Percentiles rank a stretch among this genome's conserved stretches.
phyloP scores from a whole-genome alignment of 805 yeast species.

The Scheffersomyces coipomensis region DNA sequence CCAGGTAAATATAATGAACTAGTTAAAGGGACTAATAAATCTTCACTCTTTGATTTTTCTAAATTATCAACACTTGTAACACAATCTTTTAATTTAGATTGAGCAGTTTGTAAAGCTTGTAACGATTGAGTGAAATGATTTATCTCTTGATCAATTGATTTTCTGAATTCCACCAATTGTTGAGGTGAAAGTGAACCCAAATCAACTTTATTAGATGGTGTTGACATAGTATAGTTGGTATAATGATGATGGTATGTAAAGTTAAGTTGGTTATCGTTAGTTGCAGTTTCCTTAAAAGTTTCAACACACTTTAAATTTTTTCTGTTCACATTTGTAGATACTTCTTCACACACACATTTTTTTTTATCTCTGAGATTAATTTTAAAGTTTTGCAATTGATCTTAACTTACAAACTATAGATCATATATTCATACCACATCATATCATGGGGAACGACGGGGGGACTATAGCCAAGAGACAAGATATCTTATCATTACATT shows the following conservation, averaged over 20 bases:
- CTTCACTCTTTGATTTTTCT: slow-evolving; percentile 37
- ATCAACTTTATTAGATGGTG: slow-evolving; percentile 43
- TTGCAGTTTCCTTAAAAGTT: too few species aligned
- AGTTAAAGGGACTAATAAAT: slow-evolving; percentile 82
- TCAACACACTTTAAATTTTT: too few species aligned
- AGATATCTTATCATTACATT: slow-evolving; percentile 41
- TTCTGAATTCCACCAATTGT: slow-evolving; percentile 80
- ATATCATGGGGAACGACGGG: slow-evolving; percentile 57
- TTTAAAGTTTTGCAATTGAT: too few species aligned
- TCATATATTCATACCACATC: too few species aligned
- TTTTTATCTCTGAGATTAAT: too few species aligned
- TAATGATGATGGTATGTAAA: too few species aligned
- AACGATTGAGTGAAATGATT: slow-evolving; percentile 83
- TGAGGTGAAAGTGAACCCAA: slow-evolving; percentile 72
- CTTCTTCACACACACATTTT: too few species aligned
- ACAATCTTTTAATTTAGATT: slow-evolving; percentile 79
- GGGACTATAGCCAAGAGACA: slow-evolving; percentile 63
- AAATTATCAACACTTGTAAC: slow-evolving; percentile 63
- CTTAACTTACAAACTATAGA: too few species aligned
- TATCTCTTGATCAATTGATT: slow-evolving; percentile 79
- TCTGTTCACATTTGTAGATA: too few species aligned
- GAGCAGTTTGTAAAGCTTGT: slow-evolving; percentile 81
- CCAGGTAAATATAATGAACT: slow-evolving; percentile 91
- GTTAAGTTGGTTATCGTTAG: too few species aligned
- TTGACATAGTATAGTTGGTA: not conserved